Percentiles rank a stretch among this genome's conserved stretches.
phyloP scores from a whole-genome alignment of 2,329 filamentous ascomycete species.

The Rasamsonia emersonii region DNA sequence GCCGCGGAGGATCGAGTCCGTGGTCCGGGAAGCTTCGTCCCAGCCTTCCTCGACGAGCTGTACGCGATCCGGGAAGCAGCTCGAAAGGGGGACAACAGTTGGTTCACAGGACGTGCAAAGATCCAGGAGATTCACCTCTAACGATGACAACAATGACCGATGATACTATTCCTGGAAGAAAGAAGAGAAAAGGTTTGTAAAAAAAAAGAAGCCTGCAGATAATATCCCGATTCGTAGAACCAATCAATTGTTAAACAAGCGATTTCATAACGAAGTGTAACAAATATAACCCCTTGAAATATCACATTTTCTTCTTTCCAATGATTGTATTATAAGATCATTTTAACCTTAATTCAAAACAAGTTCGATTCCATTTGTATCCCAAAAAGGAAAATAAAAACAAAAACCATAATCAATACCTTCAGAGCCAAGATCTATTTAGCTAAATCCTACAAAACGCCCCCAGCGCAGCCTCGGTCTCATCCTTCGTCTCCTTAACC shows the following conservation, averaged over 20 bases:
- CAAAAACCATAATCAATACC: neutral
- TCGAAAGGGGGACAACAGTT: slow-evolving; percentile 22
- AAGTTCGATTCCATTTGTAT: no score
- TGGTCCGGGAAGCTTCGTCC: slow-evolving; percentile 80
- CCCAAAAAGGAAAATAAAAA: no score
- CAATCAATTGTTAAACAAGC: no score
- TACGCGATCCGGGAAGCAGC: slow-evolving; percentile 35
- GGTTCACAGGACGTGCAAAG: slow-evolving; percentile 29
- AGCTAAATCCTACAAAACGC: slow-evolving; percentile 54
- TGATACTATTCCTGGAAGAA: no score
- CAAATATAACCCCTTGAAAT: no score
- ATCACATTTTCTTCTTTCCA: no score
- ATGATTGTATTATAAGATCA: no score
- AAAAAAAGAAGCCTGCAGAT: no score
- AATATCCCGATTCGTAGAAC: no score
- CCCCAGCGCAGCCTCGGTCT: slow-evolving; percentile 61
- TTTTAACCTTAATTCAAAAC: no score
- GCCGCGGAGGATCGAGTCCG: slow-evolving; percentile 50
- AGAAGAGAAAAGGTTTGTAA: no score
- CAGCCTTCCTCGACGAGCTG: slow-evolving; percentile 70
- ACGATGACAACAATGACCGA: neutral
- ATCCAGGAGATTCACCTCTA: slow-evolving; percentile 24
- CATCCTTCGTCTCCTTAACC: slow-evolving; percentile 66
- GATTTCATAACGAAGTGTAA: no score
- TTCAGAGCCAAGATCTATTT: neutral